Evolutionary conservation across 179 eudicot genomes (phyloP).

Genomic region (Spergularia azorica): DNA sequence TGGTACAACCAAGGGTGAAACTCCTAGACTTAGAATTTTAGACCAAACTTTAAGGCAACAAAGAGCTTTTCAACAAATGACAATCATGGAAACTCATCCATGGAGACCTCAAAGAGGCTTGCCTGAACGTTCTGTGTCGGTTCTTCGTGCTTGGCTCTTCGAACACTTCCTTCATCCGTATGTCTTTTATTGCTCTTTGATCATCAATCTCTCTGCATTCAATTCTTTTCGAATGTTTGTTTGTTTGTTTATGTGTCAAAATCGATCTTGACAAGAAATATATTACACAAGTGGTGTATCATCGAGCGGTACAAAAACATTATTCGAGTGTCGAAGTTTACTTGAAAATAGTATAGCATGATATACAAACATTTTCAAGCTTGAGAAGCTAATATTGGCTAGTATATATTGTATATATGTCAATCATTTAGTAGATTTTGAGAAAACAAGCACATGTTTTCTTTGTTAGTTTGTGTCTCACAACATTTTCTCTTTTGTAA

Average conservation of each 20-base stretch:
- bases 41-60: constrained; percentile 84
- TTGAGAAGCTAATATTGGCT: constrained; percentile 11
- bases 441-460: constrained; percentile 25
- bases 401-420: constrained; percentile 15
- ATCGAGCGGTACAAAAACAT: constrained; percentile 5
- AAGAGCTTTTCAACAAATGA: constrained; percentile 73
- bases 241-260: neutral
- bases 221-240: neutral
- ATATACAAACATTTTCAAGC: constrained; percentile 18
- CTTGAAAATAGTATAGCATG: constrained; percentile 27
- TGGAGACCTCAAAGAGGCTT: constrained; percentile 95
- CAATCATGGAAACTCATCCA: constrained; percentile 75
- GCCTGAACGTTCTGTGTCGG: constrained; percentile 90
- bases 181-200: constrained; percentile 10
- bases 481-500: constrained; percentile 26
- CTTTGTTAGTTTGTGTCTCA: constrained; percentile 41
- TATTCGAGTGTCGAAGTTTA: constrained; percentile 24
- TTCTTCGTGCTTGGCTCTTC: constrained; percentile 96
- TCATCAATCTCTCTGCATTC: neutral
- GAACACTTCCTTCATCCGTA: constrained; percentile 99
- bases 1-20: constrained; percentile 72
- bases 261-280: neutral
- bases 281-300: neutral
- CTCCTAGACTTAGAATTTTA: constrained; percentile 76
- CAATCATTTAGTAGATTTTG: constrained; percentile 32